Percentiles rank a stretch among this genome's conserved stretches.
These are phyloP conservation scores for Pleurotus eryngii DNA, from an alignment of 768 basidiomycete species.

Conservation along the genomic window DNA sequence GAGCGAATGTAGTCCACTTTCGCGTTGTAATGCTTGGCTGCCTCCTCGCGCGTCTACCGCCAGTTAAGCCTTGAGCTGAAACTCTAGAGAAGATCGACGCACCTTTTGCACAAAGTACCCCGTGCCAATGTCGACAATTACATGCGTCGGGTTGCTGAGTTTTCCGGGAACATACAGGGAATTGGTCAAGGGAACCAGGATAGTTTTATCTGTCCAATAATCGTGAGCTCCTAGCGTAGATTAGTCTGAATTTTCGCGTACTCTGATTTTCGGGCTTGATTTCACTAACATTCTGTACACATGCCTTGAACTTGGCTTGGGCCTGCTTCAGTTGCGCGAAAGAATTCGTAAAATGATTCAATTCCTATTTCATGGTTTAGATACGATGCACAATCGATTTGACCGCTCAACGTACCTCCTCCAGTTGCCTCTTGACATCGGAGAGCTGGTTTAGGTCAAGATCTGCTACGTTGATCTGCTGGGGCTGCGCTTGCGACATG, in stretches of 20 bases:
- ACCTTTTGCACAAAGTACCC: conserved; percentile 98
- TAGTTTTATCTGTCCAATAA: conserved; percentile 63
- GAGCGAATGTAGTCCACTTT: conserved; percentile 81
- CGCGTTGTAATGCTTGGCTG: conserved; percentile 71
- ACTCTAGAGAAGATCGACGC: conserved; percentile 11
- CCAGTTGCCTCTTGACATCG: conserved; percentile 88
- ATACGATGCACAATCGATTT: no score
- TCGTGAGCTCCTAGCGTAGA: background rate
- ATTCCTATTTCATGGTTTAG: conserved; percentile 54
- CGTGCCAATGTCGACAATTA: conserved; percentile 94
- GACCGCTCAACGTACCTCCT: conserved; percentile 60
- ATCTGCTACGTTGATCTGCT: conserved; percentile 78
- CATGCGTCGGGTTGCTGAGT: conserved; percentile 76
- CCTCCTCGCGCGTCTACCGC: conserved; percentile 77
- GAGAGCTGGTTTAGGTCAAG: conserved; percentile 83
- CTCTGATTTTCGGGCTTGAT: conserved; percentile 69
- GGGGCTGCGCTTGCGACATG: conserved; percentile 37
- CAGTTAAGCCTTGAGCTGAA: background rate
- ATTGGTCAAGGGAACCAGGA: conserved; percentile 90
- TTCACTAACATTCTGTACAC: conserved; percentile 76
- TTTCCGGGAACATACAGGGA: conserved; percentile 95
- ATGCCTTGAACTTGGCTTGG: conserved; percentile 87
- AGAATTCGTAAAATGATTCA: conserved; percentile 87
- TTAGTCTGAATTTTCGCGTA: conserved; percentile 18
- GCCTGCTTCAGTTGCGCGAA: conserved; percentile 92